Base-by-base conservation (phyloP, 192 early-diverging fungal genomes). In the Podila verticillata region DNA sequence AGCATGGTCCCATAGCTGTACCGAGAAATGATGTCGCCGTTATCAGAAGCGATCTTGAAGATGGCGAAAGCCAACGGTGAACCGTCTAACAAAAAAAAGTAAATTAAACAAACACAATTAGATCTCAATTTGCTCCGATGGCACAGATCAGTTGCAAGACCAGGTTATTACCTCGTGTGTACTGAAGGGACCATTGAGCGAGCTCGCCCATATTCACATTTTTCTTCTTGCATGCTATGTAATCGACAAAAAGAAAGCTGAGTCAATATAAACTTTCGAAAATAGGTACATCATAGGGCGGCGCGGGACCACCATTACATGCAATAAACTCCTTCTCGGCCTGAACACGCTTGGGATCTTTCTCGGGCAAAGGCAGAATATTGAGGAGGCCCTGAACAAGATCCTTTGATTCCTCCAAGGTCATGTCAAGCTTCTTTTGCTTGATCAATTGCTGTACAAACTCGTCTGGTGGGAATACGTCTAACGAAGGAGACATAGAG, bases 1-100 rank as follows among this genome's bases (percentile, higher is more conserved):
- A 87, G 61, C 81, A 89, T 81, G 15, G 68, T 75, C 19, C 75
- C 85, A 35, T 87, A 89, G 59, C 82, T 83, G 64, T 84, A 89
- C 29, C 77, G 61, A 0, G 77, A 81, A 12, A 64, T 39, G 30
- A 80, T 70, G 32, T 89, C 85, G 22, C 87, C 87, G 5, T 66
- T 48, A 13, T 81, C 67, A 66, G 85, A 80, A 1, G 83, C 72
- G 28, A 65, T 65, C 73, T 72, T 82, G 63, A 83, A 84, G 13
- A 87, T 39, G 15, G 67, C 72, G 20, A 84, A 60, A 19, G 84
- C 81, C 26, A 87, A 57, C 5, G 84, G 84, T 5, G 83, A 75
- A 35, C 82, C 77, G 32, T 63, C 84, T 84, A 62, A 39, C 58
- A 31, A 51, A 48, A 63, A n/a, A n/a, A n/a, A n/a, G n/a, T n/a